These are phyloP conservation scores for Aspergillus conjunctus DNA, from an alignment of 495 filamentous ascomycete genomes.

Conservation along the genomic window DNA sequence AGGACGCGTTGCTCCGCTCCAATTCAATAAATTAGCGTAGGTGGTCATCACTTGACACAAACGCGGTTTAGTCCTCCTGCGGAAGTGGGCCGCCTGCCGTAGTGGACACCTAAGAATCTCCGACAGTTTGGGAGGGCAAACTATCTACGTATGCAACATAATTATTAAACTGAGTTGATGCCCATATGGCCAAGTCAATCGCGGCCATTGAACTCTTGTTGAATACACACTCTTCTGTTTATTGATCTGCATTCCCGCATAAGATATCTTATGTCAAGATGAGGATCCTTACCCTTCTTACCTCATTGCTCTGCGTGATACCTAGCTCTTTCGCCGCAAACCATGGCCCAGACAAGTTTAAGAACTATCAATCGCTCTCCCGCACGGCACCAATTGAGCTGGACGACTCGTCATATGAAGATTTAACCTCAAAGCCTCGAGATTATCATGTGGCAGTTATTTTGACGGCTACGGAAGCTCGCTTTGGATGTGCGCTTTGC, in stretches of 20 bases:
- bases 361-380: slow-evolving; percentile 66
- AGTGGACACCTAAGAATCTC: slow-evolving; percentile 37
- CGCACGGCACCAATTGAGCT: slow-evolving; percentile 72
- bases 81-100: slow-evolving; percentile 14
- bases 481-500: slow-evolving; percentile 86
- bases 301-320: slow-evolving; percentile 52
- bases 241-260: neutral
- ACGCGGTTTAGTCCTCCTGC: neutral
- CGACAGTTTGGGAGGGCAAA: neutral
- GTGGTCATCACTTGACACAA: neutral
- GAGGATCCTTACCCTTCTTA: slow-evolving; percentile 56
- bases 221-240: neutral
- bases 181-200: slow-evolving; percentile 16
- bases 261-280: slow-evolving; percentile 41
- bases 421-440: slow-evolving; percentile 73
- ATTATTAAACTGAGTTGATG: neutral
- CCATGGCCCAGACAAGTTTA: slow-evolving; percentile 54
- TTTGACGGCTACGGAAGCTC: slow-evolving; percentile 81
- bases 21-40: neutral
- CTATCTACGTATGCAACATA: neutral
- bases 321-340: slow-evolving; percentile 44
- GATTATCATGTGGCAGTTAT: slow-evolving; percentile 84
- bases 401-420: slow-evolving; percentile 70
- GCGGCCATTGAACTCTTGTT: slow-evolving; percentile 16
- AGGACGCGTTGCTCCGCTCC: neutral